phyloP scores from a whole-genome alignment of 2,329 filamentous ascomycete species.

The Nakataea oryzae region DNA sequence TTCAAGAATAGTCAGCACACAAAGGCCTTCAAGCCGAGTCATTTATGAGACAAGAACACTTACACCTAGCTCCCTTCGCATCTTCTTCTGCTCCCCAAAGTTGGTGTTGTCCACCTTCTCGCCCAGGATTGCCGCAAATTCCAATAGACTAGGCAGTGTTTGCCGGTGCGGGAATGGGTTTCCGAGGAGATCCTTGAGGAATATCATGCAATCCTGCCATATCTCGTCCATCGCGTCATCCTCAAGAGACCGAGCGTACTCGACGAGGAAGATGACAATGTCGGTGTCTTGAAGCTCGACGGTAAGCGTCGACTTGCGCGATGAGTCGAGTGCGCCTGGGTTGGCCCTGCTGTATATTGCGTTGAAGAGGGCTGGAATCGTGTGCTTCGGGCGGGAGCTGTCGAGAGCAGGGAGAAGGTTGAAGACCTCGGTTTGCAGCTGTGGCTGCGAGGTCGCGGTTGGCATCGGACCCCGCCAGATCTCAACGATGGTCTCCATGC shows the following conservation, averaged over 20 bases:
- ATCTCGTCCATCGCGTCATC: conserved; percentile 98
- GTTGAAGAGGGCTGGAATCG: conserved; percentile 90
- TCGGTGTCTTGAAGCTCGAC: conserved; percentile 76
- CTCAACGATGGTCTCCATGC: conserved; percentile 80
- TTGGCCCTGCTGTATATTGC: conserved; percentile 93
- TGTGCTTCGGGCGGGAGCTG: conserved; percentile 80
- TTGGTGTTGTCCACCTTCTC: conserved; percentile 97
- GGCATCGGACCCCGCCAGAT: conserved; percentile 57
- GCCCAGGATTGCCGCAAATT: conserved; percentile 82
- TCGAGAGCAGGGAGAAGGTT: conserved; percentile 85
- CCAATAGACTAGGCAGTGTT: conserved; percentile 72
- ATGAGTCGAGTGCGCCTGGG: conserved; percentile 64
- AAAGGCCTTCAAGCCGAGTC: neutral
- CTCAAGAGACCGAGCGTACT: conserved; percentile 82
- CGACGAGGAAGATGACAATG: conserved; percentile 78
- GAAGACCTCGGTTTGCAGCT: conserved; percentile 53
- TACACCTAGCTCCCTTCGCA: conserved; percentile 82
- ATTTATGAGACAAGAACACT: conserved; percentile 21
- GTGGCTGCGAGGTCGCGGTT: conserved; percentile 21
- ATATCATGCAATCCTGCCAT: conserved; percentile 88
- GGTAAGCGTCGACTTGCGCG: conserved; percentile 78
- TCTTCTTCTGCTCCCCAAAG: conserved; percentile 86
- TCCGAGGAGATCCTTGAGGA: conserved; percentile 77
- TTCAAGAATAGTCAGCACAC: neutral
- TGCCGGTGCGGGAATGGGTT: conserved; percentile 95